Evolutionary conservation across 139 green algal species (phyloP).

Genomic region (Chlamydomonas eustigma): DNA sequence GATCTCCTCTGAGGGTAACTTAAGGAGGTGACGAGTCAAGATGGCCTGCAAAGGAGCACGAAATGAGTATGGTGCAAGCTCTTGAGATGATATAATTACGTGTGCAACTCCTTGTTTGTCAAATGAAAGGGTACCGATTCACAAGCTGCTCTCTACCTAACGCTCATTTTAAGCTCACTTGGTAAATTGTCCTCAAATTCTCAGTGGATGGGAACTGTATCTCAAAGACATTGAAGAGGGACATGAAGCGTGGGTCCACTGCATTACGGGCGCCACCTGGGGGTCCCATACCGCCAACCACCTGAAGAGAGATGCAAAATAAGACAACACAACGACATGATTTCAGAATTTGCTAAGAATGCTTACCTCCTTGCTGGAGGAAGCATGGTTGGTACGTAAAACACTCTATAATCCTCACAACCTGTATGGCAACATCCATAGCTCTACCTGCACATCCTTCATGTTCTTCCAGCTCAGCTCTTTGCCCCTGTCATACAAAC

Average conservation of each 20-base stretch:
- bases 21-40: slow-evolving; percentile 49
- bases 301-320: slow-evolving; percentile 26
- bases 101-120: too few relatives aligned
- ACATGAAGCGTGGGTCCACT: slow-evolving; percentile 82
- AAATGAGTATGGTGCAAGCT: not conserved
- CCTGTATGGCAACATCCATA: too few relatives aligned
- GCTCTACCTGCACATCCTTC: slow-evolving; percentile 78
- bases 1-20: slow-evolving; percentile 52
- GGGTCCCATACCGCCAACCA: slow-evolving; percentile 83
- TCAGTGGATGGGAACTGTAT: slow-evolving; percentile 71
- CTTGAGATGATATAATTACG: not conserved
- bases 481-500: slow-evolving; percentile 82
- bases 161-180: slow-evolving; percentile 29
- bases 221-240: slow-evolving; percentile 78
- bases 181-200: slow-evolving; percentile 76
- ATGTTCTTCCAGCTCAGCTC: slow-evolving; percentile 90
- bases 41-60: slow-evolving; percentile 41
- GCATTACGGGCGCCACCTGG: slow-evolving; percentile 77
- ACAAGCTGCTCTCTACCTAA: not conserved
- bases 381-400: too few relatives aligned
- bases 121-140: too few relatives aligned
- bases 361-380: too few relatives aligned
- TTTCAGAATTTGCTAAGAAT: too few relatives aligned
- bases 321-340: not conserved
- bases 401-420: too few relatives aligned